Percentiles rank a stretch among this genome's conserved stretches.
phyloP scores from a whole-genome alignment of 1,284 basidiomycete species.

The Spongiforma sp. region DNA sequence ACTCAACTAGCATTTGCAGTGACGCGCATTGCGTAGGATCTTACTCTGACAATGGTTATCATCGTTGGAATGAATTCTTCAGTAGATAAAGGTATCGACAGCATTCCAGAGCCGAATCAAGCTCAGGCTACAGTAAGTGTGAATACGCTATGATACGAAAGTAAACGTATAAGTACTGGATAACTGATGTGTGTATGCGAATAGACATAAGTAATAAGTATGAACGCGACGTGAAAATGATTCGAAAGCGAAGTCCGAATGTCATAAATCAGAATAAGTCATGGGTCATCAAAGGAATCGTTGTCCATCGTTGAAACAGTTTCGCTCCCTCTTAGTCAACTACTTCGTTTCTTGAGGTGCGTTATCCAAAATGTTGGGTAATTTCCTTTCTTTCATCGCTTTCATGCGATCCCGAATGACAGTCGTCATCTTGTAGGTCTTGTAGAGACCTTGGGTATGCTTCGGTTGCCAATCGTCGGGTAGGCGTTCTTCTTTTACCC shows the following conservation, averaged over 20 bases:
- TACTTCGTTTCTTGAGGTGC: conserved; percentile 7
- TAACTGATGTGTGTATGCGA: no score
- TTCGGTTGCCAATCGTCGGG: conserved; percentile 58
- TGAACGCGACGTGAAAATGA: no score
- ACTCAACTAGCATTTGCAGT: no score
- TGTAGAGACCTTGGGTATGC: conserved; percentile 48
- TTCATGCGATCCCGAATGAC: conserved; percentile 35
- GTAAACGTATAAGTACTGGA: no score
- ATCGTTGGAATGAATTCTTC: no score
- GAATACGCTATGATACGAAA: neutral
- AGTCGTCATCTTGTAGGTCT: conserved; percentile 35
- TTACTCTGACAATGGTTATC: no score
- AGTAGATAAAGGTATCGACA: no score
- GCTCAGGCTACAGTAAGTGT: neutral
- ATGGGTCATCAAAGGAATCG: neutral
- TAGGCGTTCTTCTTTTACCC: conserved; percentile 57
- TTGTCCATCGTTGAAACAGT: no score
- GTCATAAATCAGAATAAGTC: conserved; percentile 14
- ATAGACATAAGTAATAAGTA: neutral
- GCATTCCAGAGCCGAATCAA: no score
- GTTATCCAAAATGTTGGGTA: conserved; percentile 29
- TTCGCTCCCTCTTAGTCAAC: conserved; percentile 26
- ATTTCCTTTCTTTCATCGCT: conserved; percentile 19
- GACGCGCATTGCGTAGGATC: no score
- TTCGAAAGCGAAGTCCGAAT: neutral